Base-by-base conservation (phyloP, 441 rosid species). In the Erodium trifolium region DNA sequence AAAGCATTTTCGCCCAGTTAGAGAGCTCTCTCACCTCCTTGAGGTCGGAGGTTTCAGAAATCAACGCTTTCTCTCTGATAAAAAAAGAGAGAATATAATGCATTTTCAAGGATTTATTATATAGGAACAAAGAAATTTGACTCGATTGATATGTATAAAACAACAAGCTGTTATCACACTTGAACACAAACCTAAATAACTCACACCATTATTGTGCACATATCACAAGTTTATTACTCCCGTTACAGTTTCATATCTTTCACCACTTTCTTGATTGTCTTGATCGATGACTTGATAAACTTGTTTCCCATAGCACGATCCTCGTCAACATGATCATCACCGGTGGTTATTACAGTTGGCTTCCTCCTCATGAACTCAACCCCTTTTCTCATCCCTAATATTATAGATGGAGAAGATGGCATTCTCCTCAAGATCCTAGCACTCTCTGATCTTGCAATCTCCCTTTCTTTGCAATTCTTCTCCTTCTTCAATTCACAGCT, bases 401-500 rank as follows among this genome's bases (percentile, higher is more conserved):
- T 71, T 78, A 91, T 75, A 57, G 94, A 88, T 55, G 97, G 97
- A 70, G 99, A 93, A 45, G 99, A 93, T 67, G 96, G 96, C 67
- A 90, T 82, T 67, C 90, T 83, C 43, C 87, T 79, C 71, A 91
- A 81, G 63, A 83, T 84, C 81, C 91, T 89, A 19, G 92, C 87
- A 45, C 97, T 93, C 74, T 88, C 96, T 1, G 96, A 89, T 84
- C 97, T 85, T 68, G 2, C 69, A 12, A 83, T 73, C 60, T 57
- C 76, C 79, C 83, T 84, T 66, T 82, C 91, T 75, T 83, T 87
- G 35, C 68, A 78, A 19, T 68, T 76, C 78, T 79, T 83, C 70
- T 78, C 83, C 71, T 80, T 85, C 71, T 80, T 85, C 59, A 66
- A 45, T 67, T 84, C 86, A 64, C 69, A 76, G 59, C 80, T 83